phyloP scores from a whole-genome alignment of 106 monocot genomes.

The Allium fistulosum region DNA sequence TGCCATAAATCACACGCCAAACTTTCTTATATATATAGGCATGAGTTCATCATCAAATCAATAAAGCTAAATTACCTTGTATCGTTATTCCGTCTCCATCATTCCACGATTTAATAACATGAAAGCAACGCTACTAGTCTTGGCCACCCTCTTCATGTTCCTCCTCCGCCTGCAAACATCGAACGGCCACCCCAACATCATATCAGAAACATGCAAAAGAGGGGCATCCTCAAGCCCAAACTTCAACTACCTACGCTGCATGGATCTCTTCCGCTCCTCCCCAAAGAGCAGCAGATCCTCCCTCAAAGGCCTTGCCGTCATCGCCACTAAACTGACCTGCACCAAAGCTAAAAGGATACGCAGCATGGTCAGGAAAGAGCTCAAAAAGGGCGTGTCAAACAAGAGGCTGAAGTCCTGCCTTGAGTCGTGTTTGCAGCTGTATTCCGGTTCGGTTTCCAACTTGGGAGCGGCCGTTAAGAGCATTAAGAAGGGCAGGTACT shows the following conservation, averaged over 20 bases:
- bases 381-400: neutral
- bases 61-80: too few species aligned
- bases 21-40: too few species aligned
- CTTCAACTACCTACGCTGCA: constrained; percentile 7
- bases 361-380: neutral
- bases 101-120: too few species aligned
- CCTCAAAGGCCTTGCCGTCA: constrained; percentile 7
- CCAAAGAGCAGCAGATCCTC: constrained; percentile 5
- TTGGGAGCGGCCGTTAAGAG: neutral
- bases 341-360: constrained; percentile 5
- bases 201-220: constrained; percentile 5
- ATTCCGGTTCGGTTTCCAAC: neutral
- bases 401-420: neutral
- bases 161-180: neutral
- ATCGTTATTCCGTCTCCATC: too few species aligned
- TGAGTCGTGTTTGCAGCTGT: constrained; percentile 1
- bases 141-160: constrained; percentile 3
- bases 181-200: neutral
- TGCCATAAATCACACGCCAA: too few species aligned
- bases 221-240: constrained; percentile 1
- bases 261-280: neutral
- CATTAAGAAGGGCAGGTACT: neutral
- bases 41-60: too few species aligned
- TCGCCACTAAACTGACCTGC: constrained; percentile 1
- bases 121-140: neutral